phyloP scores from a whole-genome alignment of 257 asterid species.

The Nicotiana sylvestris region DNA sequence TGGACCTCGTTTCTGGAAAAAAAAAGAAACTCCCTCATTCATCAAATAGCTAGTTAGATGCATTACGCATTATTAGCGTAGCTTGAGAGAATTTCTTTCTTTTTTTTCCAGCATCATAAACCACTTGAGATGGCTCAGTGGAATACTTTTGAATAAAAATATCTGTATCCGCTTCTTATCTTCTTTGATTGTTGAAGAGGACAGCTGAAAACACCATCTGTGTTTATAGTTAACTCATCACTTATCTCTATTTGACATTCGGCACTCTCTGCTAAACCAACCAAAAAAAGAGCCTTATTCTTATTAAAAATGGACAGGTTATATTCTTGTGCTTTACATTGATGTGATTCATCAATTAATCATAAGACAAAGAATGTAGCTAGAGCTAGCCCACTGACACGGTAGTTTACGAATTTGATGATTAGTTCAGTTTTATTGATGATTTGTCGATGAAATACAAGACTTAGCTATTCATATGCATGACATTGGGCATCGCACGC shows the following conservation, averaged over 20 bases:
- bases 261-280: background rate
- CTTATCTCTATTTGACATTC: background rate
- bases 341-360: background rate
- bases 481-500: too few relatives aligned
- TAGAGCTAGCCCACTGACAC: too few relatives aligned
- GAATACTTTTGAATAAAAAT: background rate
- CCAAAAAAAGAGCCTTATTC: background rate
- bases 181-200: background rate
- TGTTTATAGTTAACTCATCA: background rate
- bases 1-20: too few relatives aligned
- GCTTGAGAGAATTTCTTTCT: background rate
- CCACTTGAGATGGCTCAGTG: too few relatives aligned
- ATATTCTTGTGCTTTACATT: background rate
- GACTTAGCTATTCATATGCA: too few relatives aligned
- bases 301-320: background rate
- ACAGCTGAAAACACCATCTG: constrained; percentile 10
- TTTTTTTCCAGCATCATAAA: background rate
- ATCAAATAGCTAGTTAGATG: background rate
- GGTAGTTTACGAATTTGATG: too few relatives aligned
- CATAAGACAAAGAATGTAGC: too few relatives aligned
- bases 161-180: background rate
- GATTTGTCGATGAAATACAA: too few relatives aligned
- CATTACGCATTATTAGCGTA: background rate
- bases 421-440: too few relatives aligned
- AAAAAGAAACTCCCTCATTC: background rate